Percentiles rank a stretch among this genome's conserved stretches.
Evolutionary conservation across 352 stramenopile species (phyloP).

Genomic region (Pythium insidiosum): DNA sequence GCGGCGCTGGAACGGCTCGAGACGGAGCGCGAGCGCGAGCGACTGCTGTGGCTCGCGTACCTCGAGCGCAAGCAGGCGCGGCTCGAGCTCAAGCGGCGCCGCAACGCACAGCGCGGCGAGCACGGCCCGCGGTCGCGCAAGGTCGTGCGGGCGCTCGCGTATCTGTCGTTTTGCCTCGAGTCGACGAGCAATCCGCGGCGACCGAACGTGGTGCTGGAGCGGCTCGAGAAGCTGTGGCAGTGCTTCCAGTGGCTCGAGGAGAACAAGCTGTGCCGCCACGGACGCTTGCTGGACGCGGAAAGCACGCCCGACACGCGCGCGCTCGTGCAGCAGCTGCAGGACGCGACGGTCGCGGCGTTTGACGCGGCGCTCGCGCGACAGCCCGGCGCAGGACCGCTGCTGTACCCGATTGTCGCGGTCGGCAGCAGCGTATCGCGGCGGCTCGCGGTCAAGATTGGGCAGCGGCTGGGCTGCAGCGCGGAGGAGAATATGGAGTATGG

Average conservation of each 20-base stretch:
- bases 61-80: slow-evolving; percentile 41
- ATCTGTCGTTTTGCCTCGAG: slow-evolving; percentile 56
- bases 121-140: slow-evolving; percentile 29
- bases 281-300: slow-evolving; percentile 55
- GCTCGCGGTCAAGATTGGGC: slow-evolving; percentile 41
- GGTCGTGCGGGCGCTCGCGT: slow-evolving; percentile 41
- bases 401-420: slow-evolving; percentile 50
- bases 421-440: slow-evolving; percentile 13
- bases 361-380: slow-evolving; percentile 30
- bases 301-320: slow-evolving; percentile 31
- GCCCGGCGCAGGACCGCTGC: slow-evolving; percentile 20
- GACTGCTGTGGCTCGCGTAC: slow-evolving; percentile 34
- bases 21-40: slow-evolving; percentile 38
- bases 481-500: slow-evolving; percentile 61
- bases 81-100: slow-evolving; percentile 30
- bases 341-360: slow-evolving; percentile 38
- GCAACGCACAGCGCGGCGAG: slow-evolving; percentile 24
- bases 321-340: slow-evolving; percentile 47
- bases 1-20: slow-evolving; percentile 36
- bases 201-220: slow-evolving; percentile 24
- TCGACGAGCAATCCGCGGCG: slow-evolving; percentile 28
- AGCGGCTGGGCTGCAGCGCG: slow-evolving; percentile 28
- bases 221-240: slow-evolving; percentile 68
- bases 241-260: slow-evolving; percentile 66
- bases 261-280: slow-evolving; percentile 65